phyloP scores from a whole-genome alignment of 108 stramenopile genomes.

The Pelagomonas calceolata region DNA sequence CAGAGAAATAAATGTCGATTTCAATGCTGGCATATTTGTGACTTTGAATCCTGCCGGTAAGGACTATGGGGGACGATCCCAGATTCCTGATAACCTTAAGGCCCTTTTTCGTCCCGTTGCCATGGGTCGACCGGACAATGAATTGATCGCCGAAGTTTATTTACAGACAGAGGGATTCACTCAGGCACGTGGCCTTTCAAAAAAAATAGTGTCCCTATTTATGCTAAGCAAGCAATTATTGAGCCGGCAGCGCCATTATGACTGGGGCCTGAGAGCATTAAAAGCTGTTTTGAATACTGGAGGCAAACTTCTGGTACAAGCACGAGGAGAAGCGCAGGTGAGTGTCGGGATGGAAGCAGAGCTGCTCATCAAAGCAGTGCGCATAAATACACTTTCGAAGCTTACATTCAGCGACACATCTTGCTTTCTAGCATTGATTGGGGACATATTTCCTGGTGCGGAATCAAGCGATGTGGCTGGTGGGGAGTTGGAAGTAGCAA shows the following conservation, averaged over 20 bases:
- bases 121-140: constrained; percentile 53
- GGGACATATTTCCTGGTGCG: constrained; percentile 49
- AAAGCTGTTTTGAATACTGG: constrained; percentile 53
- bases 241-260: constrained; percentile 51
- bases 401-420: constrained; percentile 41
- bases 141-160: constrained; percentile 52
- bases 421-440: constrained; percentile 37
- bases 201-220: constrained; percentile 45
- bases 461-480: constrained; percentile 18
- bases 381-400: constrained; percentile 54
- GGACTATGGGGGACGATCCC: constrained; percentile 51
- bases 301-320: constrained; percentile 31
- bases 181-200: constrained; percentile 32
- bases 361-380: constrained; percentile 46
- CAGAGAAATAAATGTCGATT: constrained; percentile 36
- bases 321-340: not conserved
- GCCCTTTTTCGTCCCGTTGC: constrained; percentile 59
- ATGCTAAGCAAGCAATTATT: constrained; percentile 37
- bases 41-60: constrained; percentile 56
- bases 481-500: constrained; percentile 44
- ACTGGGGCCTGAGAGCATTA: constrained; percentile 54
- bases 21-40: constrained; percentile 56
- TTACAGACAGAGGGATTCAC: constrained; percentile 46
- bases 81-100: constrained; percentile 55
- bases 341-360: constrained; percentile 21